Conservation (phyloP, 2,329 filamentous ascomycete species). For the Colletotrichum coccodes region DNA sequence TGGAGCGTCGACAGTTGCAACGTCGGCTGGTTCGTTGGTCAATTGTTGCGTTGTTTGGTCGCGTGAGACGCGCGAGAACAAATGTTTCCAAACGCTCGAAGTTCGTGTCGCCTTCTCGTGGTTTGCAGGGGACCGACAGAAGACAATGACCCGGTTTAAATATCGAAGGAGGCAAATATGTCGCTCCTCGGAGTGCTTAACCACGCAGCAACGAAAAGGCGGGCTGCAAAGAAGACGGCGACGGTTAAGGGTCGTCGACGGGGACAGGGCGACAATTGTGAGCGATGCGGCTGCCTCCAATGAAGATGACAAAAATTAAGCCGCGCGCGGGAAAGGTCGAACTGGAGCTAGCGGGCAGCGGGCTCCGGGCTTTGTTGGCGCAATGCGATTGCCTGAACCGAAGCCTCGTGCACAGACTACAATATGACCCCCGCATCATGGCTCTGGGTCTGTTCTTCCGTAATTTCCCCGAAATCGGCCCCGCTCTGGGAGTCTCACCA, state of each 20-base stretch:
- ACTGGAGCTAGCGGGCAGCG: slow-evolving; percentile 28
- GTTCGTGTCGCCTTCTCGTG: slow-evolving; percentile 7
- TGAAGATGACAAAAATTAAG: slow-evolving; percentile 31
- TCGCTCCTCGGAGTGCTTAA: not conserved
- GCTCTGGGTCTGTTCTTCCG: slow-evolving; percentile 7
- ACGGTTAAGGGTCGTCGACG: slow-evolving; percentile 17
- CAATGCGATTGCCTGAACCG: slow-evolving; percentile 28
- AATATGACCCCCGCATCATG: not conserved
- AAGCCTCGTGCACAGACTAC: slow-evolving; percentile 23
- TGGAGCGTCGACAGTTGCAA: slow-evolving; percentile 26
- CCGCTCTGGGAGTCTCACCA: not conserved
- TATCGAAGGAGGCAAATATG: not conserved
- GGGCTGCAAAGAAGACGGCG: not conserved
- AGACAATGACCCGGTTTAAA: slow-evolving; percentile 2
- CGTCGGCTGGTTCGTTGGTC: slow-evolving; percentile 9
- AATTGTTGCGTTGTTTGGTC: slow-evolving; percentile 3
- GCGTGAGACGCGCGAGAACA: slow-evolving; percentile 11
- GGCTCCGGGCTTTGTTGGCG: slow-evolving; percentile 31
- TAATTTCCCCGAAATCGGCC: slow-evolving; percentile 28
- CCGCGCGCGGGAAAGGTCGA: slow-evolving; percentile 28
- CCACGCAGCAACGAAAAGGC: not conserved
- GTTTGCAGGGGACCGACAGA: slow-evolving; percentile 9
- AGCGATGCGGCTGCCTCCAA: slow-evolving; percentile 24
- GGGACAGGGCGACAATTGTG: slow-evolving; percentile 8
- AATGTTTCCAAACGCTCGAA: slow-evolving; percentile 1